phyloP scores from a whole-genome alignment of 2,329 filamentous ascomycete species.

The Arthrobotrys conoides region DNA sequence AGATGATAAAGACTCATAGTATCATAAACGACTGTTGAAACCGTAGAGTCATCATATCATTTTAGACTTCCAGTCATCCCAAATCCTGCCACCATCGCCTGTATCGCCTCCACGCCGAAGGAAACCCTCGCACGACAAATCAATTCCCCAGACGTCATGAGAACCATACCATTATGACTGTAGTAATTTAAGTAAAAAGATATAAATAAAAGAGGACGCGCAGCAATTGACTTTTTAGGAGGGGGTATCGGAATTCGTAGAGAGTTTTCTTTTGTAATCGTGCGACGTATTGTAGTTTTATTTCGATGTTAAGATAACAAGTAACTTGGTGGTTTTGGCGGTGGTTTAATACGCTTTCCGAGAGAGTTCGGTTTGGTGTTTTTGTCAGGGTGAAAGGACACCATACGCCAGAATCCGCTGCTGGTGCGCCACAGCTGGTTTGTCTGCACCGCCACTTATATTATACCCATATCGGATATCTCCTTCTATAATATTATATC shows the following conservation, averaged over 20 bases:
- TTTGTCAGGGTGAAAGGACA: slow-evolving; percentile 60
- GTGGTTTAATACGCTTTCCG: slow-evolving; percentile 31
- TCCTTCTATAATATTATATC: no score
- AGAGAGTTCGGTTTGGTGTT: slow-evolving; percentile 24
- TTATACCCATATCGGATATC: background rate
- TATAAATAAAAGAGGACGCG: slow-evolving; percentile 11
- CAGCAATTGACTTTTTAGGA: slow-evolving; percentile 37
- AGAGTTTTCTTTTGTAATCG: background rate
- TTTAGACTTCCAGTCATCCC: background rate
- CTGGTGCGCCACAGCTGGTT: slow-evolving; percentile 11
- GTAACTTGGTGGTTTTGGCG: slow-evolving; percentile 11
- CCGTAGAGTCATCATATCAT: slow-evolving; percentile 8
- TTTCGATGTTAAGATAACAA: background rate
- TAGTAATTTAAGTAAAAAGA: background rate
- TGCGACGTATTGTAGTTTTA: slow-evolving; percentile 22
- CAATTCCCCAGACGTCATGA: slow-evolving; percentile 13
- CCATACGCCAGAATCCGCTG: slow-evolving; percentile 56
- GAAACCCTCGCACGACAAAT: slow-evolving; percentile 29
- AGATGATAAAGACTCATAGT: slow-evolving; percentile 3
- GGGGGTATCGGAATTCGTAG: background rate
- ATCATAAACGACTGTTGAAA: background rate
- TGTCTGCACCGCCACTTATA: slow-evolving; percentile 53
- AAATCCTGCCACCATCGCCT: slow-evolving; percentile 43
- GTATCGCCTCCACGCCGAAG: slow-evolving; percentile 26
- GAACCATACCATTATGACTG: slow-evolving; percentile 54